These are phyloP conservation scores for Aquilaria malaccensis DNA, from an alignment of 345 rosid genomes.

Conservation along the genomic window DNA sequence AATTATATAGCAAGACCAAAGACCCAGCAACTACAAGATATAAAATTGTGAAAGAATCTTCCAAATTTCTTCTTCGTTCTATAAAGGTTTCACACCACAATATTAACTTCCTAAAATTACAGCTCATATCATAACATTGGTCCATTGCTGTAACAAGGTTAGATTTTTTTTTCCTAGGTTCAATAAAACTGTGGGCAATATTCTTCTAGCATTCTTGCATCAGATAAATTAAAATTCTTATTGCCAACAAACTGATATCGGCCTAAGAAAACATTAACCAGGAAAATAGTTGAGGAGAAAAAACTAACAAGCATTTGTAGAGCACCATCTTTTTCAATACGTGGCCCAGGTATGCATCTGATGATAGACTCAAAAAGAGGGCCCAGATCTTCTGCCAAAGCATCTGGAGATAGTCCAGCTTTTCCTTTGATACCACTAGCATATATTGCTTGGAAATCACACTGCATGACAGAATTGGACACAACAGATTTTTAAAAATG, in stretches of 20 bases:
- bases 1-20: no score
- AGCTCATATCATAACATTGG: no score
- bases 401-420: conserved; percentile 86
- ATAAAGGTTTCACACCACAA: no score
- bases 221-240: neutral
- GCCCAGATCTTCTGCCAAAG: conserved; percentile 86
- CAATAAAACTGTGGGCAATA: no score
- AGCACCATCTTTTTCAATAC: conserved; percentile 80
- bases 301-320: conserved; percentile 98
- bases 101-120: no score
- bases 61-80: no score
- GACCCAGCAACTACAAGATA: no score
- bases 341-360: conserved; percentile 97
- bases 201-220: neutral
- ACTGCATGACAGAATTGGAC: conserved; percentile 34
- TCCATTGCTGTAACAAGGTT: no score
- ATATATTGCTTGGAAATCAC: conserved; percentile 95
- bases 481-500: conserved; percentile 3
- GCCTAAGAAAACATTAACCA: conserved; percentile 12
- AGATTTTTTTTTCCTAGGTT: no score
- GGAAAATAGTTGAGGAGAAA: conserved; percentile 20
- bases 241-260: neutral
- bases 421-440: conserved; percentile 93
- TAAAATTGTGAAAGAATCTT: no score
- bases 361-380: conserved; percentile 84